Evolutionary conservation across 306 rosid species (phyloP).

Genomic region (Acmispon strigosus): DNA sequence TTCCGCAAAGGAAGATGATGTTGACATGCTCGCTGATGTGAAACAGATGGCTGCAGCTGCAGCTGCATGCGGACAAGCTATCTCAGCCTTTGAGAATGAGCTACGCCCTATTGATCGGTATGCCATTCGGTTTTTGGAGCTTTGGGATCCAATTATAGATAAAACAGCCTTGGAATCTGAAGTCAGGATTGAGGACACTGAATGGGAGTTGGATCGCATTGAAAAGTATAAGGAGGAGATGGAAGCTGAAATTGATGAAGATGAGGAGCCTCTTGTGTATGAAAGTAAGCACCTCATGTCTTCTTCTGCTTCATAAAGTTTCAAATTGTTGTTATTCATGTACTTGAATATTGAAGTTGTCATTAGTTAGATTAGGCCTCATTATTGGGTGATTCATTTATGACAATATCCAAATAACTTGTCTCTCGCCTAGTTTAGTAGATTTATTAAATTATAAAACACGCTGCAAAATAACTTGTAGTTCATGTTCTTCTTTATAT

Average conservation of each 20-base stretch:
- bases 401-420: not conserved
- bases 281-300: slow-evolving; percentile 59
- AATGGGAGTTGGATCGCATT: slow-evolving; percentile 96
- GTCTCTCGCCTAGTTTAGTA: not conserved
- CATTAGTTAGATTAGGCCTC: slow-evolving; percentile 4
- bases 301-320: slow-evolving; percentile 5
- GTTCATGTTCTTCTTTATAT: not conserved
- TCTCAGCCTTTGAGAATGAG: slow-evolving; percentile 72
- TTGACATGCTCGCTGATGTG: slow-evolving; percentile 90
- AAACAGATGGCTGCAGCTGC: slow-evolving; percentile 96
- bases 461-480: not conserved
- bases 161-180: slow-evolving; percentile 80
- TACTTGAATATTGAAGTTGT: not conserved
- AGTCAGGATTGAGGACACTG: slow-evolving; percentile 88
- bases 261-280: slow-evolving; percentile 96
- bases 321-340: not conserved
- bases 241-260: slow-evolving; percentile 99
- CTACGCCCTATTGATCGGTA: slow-evolving; percentile 92
- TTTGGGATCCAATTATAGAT: slow-evolving; percentile 93
- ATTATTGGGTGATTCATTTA: not conserved
- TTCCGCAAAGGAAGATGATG: slow-evolving; percentile 66
- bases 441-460: not conserved
- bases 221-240: slow-evolving; percentile 97
- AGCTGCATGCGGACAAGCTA: slow-evolving; percentile 87
- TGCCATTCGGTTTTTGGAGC: slow-evolving; percentile 91